Evolutionary conservation across 768 basidiomycete genomes (phyloP), one percentile per base, ranked within the genome.

Genomic region (Candolleomyces efflorescens): DNA sequence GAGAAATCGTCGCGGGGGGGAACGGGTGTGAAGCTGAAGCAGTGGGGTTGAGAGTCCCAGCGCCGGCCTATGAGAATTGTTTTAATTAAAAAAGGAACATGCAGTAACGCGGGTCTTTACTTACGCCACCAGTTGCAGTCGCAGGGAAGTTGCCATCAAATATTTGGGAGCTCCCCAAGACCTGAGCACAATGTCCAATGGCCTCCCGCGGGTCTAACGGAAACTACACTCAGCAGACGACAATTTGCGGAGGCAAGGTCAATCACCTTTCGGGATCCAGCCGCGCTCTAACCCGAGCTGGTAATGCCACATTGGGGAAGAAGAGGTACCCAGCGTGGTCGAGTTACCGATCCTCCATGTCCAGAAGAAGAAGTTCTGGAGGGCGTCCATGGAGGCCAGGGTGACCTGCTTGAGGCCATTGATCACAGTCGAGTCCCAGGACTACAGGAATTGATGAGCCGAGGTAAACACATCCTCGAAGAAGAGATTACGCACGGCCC

Each of bases 311-410:
- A 89, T 82, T 9, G 92, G 90, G 23, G 82, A 74, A 46, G 87
- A 84, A 12, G 90, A 84, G 26, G 82, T 85, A 27, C 85, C 85
- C 44, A 82, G 78, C 1, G 71, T 68, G 3, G 85, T 82, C n/a
- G 90, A 92, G 67, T 89, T 86, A 52, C 92, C 91, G 59, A 95
- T 93, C 72, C 92, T 93, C 91, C 92, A 96, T 0, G 91, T 94
- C 94, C 94, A 97, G 79, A 92, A 95, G 79, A 95, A 96, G 80
- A 82, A 94, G 70, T 95, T 89, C 77, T 93, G 87, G 20, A 95
- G 77, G 23, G 92, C 87, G 63, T 94, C 92, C 92, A 96, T 96
- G 58, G 87, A 85, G 22, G 87, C 83, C 64, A 90, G 67, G 4
- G 89, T 83, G 53, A 93, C 86, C 59, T 86, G 73, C 73, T 79